A percentile compares a stretch with the other conserved stretches of the same genome.
phyloP scores from a whole-genome alignment of 1,284 basidiomycete species.

The Tilletia caries region DNA sequence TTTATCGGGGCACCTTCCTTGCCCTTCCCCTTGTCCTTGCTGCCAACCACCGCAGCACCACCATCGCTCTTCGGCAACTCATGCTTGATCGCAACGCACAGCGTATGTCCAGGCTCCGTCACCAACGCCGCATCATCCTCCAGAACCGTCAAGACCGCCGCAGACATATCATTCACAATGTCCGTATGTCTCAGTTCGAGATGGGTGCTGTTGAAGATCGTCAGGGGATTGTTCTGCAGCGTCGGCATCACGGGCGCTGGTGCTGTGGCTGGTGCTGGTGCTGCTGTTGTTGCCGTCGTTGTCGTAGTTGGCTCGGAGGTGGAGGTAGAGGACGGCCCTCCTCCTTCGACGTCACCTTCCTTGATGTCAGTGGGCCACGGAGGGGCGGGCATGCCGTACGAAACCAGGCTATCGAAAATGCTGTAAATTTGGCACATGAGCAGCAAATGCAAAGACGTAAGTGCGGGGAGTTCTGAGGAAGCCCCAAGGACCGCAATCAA shows the following conservation, averaged over 20 bases:
- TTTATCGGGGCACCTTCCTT: no score
- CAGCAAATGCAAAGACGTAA: not conserved
- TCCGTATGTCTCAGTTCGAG: not conserved
- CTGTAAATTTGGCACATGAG: not conserved
- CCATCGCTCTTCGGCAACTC: not conserved
- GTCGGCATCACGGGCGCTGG: not conserved
- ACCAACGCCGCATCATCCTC: constrained; percentile 3
- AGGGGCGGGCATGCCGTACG: not conserved
- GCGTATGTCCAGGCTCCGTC: not conserved
- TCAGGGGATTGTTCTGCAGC: not conserved
- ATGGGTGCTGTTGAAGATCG: constrained; percentile 6
- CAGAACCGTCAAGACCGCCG: constrained; percentile 1
- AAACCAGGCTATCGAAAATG: not conserved
- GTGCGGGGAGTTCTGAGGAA: not conserved
- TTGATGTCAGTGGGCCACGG: not conserved
- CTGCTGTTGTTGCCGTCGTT: no score
- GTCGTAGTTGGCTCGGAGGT: no score
- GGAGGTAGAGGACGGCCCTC: no score
- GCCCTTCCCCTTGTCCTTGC: not conserved
- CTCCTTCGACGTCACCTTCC: not conserved
- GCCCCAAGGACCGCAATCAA: no score
- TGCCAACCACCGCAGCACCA: no score
- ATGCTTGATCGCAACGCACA: not conserved
- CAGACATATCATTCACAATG: not conserved
- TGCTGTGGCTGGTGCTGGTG: no score